Evolutionary conservation across 192 early-diverging fungal species (phyloP), one percentile per base, ranked within the genome.

Genomic region (Lobosporangium transversale): DNA sequence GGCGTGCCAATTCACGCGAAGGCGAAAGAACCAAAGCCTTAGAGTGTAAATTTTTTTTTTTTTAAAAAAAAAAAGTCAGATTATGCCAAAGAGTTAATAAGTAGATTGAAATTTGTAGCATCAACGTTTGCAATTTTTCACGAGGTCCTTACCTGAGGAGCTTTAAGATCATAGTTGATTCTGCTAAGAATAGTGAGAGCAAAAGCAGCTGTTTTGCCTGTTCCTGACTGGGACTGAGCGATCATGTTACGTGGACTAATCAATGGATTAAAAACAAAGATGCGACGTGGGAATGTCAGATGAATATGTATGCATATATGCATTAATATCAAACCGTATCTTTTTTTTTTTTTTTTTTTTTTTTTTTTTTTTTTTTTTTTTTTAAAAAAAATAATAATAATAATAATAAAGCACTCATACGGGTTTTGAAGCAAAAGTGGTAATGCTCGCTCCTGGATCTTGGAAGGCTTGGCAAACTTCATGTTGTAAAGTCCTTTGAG

Each of bases 161-260:
- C 68, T 23, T 90, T 62, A 7, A 88, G 53, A 44, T 79, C 85
- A 51, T 83, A 84, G 70, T 98, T 90, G 44, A 98, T 85, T 23
- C 97, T 88, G 61, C 89, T 90, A 12, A 99, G 86, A 88, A 99
- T 97, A 0, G 94, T 93, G 44, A 99, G 83, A 2, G 89, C 90
- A 80, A 99, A 99, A 10, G 96, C 95, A 0, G 97, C 97, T 21
- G 97, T 98, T 80, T 99, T 99, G 37, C 97, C 97, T 0, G 97
- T 99, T 66, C 97, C 97, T 17, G 95, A 94, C 79, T 98, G 96
- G 59, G 96, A 97, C 82, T 99, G 97, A 0, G 94, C 97, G 70
- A 99, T 97, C 94, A 99, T 93, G 76, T 99, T 98, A 69, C 83
- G 88, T 8, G 96, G 89, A n/a, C 86, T 88, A 66, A n/a, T n/a